These are phyloP conservation scores for Ogataea henricii DNA, from an alignment of 805 yeast species.

Conservation along the genomic window DNA sequence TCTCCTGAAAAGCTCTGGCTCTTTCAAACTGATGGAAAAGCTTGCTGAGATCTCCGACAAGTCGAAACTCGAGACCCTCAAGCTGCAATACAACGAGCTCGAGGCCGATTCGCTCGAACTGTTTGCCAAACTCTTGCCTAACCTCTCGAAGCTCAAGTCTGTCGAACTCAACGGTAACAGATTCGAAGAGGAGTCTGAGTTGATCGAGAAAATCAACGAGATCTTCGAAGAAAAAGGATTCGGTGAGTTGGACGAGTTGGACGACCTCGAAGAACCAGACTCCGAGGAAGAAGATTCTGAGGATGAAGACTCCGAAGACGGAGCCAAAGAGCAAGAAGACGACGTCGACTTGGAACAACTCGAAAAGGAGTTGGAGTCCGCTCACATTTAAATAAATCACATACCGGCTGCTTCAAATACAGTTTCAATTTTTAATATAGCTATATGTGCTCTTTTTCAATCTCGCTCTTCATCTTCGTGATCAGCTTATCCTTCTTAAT, in stretches of 20 bases:
- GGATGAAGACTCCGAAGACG: constrained; percentile 54
- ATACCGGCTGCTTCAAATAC: not conserved
- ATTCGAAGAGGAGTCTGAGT: constrained; percentile 83
- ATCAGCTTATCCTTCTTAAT: constrained; percentile 60
- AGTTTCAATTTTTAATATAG: not conserved
- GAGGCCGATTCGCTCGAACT: constrained; percentile 61
- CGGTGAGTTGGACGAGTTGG: constrained; percentile 90
- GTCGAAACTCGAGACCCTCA: constrained; percentile 55
- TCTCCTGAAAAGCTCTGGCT: constrained; percentile 78
- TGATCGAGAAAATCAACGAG: constrained; percentile 58
- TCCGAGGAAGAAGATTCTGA: constrained; percentile 70
- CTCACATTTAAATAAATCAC: constrained; percentile 25
- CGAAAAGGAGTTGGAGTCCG: constrained; percentile 54
- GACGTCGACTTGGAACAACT: constrained; percentile 44
- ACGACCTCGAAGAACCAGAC: constrained; percentile 86
- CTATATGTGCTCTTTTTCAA: constrained; percentile 10
- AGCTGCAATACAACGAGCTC: constrained; percentile 87
- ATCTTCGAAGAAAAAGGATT: constrained; percentile 70
- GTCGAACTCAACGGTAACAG: constrained; percentile 93
- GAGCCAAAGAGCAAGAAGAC: constrained; percentile 53
- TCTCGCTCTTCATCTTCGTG: constrained; percentile 37
- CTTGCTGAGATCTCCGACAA: constrained; percentile 37
- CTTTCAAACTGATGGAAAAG: constrained; percentile 52
- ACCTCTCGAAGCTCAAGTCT: constrained; percentile 57
- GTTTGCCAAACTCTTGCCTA: constrained; percentile 55